A percentile compares a stretch with the other conserved stretches of the same genome.
Conservation (phyloP, 306 rosid species). For the Cicer yamashitae region DNA sequence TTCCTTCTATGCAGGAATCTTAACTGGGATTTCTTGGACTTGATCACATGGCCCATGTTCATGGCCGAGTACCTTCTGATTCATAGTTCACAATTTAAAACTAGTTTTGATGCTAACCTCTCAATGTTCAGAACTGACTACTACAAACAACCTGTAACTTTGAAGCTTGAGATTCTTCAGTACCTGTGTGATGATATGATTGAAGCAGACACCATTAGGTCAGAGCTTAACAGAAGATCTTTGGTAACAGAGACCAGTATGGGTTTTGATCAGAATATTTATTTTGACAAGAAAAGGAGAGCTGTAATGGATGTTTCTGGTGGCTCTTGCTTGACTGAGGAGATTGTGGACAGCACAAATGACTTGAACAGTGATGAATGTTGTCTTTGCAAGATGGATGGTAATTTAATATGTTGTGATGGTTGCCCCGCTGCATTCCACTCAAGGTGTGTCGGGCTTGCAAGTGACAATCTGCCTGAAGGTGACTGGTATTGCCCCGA, state of each 20-base stretch:
- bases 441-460: conserved; percentile 85
- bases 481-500: conserved; percentile 99
- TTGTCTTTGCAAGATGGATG: conserved; percentile 98
- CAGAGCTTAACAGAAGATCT: conserved; percentile 90
- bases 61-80: conserved; percentile 86
- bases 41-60: conserved; percentile 92
- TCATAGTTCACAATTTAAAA: conserved; percentile 70
- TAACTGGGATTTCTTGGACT: conserved; percentile 94
- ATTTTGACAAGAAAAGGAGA: conserved; percentile 74
- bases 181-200: conserved; percentile 91
- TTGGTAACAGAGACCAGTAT: conserved; percentile 67
- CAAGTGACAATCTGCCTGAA: conserved; percentile 76
- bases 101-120: conserved; percentile 60
- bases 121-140: conserved; percentile 70
- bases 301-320: conserved; percentile 57
- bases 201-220: conserved; percentile 84
- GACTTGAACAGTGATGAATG: conserved; percentile 98
- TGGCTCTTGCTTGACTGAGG: conserved; percentile 63
- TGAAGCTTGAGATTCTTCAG: conserved; percentile 84
- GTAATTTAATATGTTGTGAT: conserved; percentile 95
- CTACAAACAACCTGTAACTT: conserved; percentile 66
- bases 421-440: conserved; percentile 99
- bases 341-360: conserved; percentile 59
- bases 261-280: conserved; percentile 67
- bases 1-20: conserved; percentile 65